Evolutionary conservation across 2,329 filamentous ascomycete genomes (phyloP), one percentile per base, ranked within the genome.

Genomic region (Karstenula rhodostoma): DNA sequence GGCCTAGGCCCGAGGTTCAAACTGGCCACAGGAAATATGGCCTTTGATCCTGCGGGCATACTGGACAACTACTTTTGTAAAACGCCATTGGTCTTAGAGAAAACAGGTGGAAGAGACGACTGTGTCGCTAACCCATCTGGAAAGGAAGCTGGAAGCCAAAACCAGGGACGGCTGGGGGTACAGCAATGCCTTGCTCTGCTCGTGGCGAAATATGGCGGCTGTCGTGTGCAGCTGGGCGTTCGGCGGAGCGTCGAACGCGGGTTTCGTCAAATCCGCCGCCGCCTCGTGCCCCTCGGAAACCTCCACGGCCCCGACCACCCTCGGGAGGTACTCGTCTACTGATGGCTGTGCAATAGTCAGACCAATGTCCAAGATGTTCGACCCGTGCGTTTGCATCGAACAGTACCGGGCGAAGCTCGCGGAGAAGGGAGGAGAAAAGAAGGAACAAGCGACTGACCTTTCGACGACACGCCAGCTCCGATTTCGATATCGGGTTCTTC

Each of bases 401-500:
- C 19, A 44, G 7, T 7, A 12, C 4, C 2, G 44, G n/a, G n/a
- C n/a, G n/a, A n/a, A n/a, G n/a, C n/a, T n/a, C n/a, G n/a, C n/a
- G n/a, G n/a, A n/a, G n/a, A n/a, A n/a, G n/a, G n/a, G n/a, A n/a
- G n/a, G n/a, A n/a, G 44, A 17, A 5, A n/a, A 29, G 6, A 29
- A 33, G 2, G 8, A 23, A 5, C 13, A 5, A 19, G 10, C n/a
- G 2, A 22, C 64, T 59, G 76, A 84, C 84, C 93, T 83, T 99
- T 99, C 46, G 93, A 97, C 19, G 94, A 97, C 15, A 99, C 96
- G 58, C 95, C 95, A 19, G 94, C 94, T 56, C 95, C 95, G 59
- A 99, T 99, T 79, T 99, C 95, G 70, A 99, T 99, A 74, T 99
- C 95, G 3, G 95, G 95, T 79, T 99, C 95, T 77, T 99, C 95